phyloP scores from a whole-genome alignment of 495 filamentous ascomycete genomes.

The Cenococcum geophilum region DNA sequence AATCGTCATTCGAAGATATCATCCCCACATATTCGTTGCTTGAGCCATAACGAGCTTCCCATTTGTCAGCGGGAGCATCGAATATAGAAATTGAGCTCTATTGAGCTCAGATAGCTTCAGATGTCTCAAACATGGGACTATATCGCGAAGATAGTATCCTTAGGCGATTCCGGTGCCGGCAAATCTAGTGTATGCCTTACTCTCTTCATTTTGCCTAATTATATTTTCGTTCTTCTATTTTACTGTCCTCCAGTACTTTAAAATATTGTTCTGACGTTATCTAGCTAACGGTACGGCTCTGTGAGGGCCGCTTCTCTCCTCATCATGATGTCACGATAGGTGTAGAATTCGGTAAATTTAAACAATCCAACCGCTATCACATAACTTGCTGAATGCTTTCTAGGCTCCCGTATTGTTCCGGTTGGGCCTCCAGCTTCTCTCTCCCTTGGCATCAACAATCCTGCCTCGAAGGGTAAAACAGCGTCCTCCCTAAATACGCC shows the following conservation, averaged over 20 bases:
- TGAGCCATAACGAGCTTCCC: neutral
- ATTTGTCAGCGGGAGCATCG: neutral
- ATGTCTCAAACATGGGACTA: conserved; percentile 89
- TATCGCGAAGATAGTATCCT: conserved; percentile 96
- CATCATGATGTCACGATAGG: conserved; percentile 97
- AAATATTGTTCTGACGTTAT: neutral
- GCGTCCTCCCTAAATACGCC: neutral
- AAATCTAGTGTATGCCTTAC: conserved; percentile 62
- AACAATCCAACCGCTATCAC: neutral
- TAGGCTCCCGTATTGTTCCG: conserved; percentile 76
- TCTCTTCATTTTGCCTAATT: too few relatives aligned
- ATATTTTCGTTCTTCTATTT: neutral
- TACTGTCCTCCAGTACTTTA: neutral
- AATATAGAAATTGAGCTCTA: neutral
- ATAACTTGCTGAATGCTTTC: neutral
- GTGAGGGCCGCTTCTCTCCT: conserved; percentile 89
- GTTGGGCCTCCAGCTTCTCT: conserved; percentile 70
- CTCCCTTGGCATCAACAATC: conserved; percentile 43
- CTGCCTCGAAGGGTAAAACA: conserved; percentile 24
- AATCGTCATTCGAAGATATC: too few relatives aligned
- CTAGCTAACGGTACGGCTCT: conserved; percentile 83
- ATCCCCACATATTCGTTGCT: neutral
- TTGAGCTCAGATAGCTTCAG: conserved; percentile 13
- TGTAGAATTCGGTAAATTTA: conserved; percentile 67
- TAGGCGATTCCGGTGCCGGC: conserved; percentile 89